Conservation (phyloP, 768 basidiomycete species). For the Wakefieldia striispora region DNA sequence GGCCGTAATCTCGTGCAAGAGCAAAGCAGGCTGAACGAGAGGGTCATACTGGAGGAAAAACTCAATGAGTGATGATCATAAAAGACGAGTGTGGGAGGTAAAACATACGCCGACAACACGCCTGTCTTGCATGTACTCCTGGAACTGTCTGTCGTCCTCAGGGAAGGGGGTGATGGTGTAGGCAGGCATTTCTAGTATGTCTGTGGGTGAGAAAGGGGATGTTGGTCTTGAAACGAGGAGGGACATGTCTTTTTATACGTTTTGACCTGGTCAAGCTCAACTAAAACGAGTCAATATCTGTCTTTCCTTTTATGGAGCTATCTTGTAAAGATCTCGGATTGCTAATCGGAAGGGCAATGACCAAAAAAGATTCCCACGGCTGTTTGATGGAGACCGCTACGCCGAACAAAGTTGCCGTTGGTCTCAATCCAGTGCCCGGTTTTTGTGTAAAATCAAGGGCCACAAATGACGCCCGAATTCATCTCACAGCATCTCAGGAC, state of each 20-base stretch:
- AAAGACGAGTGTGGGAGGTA: background rate
- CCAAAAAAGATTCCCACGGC: conserved; percentile 3
- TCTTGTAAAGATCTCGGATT: conserved; percentile 1
- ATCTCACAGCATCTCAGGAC: conserved; percentile 8
- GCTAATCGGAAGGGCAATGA: conserved; percentile 2
- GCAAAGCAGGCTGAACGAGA: conserved; percentile 88
- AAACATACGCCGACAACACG: conserved; percentile 71
- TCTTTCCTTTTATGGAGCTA: background rate
- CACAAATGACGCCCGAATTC: conserved; percentile 36
- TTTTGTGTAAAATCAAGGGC: conserved; percentile 68
- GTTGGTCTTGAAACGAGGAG: background rate
- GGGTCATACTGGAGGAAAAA: conserved; percentile 81
- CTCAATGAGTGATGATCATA: conserved; percentile 13
- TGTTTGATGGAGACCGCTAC: conserved; percentile 18
- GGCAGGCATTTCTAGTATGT: conserved; percentile 8
- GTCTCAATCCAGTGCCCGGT: conserved; percentile 59
- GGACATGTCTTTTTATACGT: conserved; percentile 31
- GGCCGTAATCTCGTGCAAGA: conserved; percentile 82
- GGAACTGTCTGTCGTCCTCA: conserved; percentile 59
- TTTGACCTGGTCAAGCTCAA: too few species aligned
- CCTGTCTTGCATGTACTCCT: conserved; percentile 76
- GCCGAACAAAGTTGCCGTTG: conserved; percentile 21
- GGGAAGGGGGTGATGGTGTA: conserved; percentile 62
- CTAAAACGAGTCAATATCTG: background rate
- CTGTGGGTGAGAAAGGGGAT: background rate